Percentiles rank a stretch among this genome's conserved stretches.
Evolutionary conservation across 1,139 yeast genomes (phyloP).

Genomic region (Hansenula lynferdii): DNA sequence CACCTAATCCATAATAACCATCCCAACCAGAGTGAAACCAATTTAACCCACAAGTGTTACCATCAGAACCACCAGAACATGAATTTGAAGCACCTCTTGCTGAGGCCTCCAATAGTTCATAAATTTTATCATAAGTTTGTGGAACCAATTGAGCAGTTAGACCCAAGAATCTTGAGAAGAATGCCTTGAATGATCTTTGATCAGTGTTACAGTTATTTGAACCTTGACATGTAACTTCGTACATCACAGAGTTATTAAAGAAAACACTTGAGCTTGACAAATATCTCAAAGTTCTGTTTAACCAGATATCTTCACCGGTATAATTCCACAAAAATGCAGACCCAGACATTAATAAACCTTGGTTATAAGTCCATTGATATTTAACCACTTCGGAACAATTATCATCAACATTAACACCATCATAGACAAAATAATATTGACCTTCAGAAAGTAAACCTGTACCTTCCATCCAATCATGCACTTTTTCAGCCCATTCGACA

Average conservation of each 20-base stretch:
- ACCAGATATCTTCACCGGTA: conserved; percentile 69
- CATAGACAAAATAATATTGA: conserved; percentile 53
- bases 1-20: conserved; percentile 82
- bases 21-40: conserved; percentile 80
- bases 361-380: conserved; percentile 85
- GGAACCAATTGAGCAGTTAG: conserved; percentile 73
- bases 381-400: conserved; percentile 59
- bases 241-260: conserved; percentile 57
- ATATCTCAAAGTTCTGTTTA: conserved; percentile 48
- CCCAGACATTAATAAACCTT: conserved; percentile 77
- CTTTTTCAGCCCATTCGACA: conserved; percentile 71
- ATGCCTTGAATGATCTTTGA: conserved; percentile 87
- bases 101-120: conserved; percentile 48
- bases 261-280: conserved; percentile 55
- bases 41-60: conserved; percentile 83
- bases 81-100: conserved; percentile 79
- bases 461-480: conserved; percentile 78
- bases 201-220: conserved; percentile 69
- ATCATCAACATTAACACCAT: conserved; percentile 65
- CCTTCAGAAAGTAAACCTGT: conserved; percentile 49
- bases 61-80: conserved; percentile 84
- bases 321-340: conserved; percentile 76
- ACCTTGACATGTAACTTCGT: conserved; percentile 79
- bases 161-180: conserved; percentile 71
- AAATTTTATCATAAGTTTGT: conserved; percentile 46